These are phyloP conservation scores for Blastomyces silverae DNA, from an alignment of 2,329 filamentous ascomycete genomes.

Conservation along the genomic window DNA sequence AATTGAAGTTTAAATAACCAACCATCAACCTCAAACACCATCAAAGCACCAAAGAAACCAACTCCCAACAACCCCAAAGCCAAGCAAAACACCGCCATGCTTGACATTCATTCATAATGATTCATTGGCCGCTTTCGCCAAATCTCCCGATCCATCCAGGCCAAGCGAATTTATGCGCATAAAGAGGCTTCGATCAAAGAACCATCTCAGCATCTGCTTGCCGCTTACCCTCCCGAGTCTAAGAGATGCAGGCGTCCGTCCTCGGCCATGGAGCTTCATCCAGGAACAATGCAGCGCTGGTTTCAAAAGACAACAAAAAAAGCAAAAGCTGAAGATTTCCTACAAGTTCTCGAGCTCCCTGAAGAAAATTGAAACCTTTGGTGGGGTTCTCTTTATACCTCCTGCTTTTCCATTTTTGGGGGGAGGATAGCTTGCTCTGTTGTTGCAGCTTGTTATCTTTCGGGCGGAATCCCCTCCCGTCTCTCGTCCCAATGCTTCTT, in stretches of 20 bases:
- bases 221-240: not conserved
- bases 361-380: not conserved
- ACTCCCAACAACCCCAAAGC: not conserved
- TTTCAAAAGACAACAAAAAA: conserved; percentile 3
- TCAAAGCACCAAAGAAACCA: not conserved
- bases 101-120: too few relatives aligned
- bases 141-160: not conserved
- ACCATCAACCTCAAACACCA: not conserved
- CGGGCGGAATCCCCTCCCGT: not conserved
- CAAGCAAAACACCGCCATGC: not conserved
- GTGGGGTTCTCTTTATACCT: not conserved
- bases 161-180: not conserved
- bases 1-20: not conserved
- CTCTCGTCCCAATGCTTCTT: conserved; percentile 1
- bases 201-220: conserved; percentile 5
- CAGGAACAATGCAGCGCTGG: conserved; percentile 1
- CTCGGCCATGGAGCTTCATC: not conserved
- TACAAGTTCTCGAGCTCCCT: not conserved
- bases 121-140: not conserved
- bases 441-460: not conserved
- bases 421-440: not conserved
- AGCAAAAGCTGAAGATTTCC: not conserved
- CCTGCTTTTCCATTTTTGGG: not conserved
- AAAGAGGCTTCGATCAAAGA: conserved; percentile 12
- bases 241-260: not conserved